phyloP scores from a whole-genome alignment of 2,329 filamentous ascomycete species.

The Triangularia setosa region DNA sequence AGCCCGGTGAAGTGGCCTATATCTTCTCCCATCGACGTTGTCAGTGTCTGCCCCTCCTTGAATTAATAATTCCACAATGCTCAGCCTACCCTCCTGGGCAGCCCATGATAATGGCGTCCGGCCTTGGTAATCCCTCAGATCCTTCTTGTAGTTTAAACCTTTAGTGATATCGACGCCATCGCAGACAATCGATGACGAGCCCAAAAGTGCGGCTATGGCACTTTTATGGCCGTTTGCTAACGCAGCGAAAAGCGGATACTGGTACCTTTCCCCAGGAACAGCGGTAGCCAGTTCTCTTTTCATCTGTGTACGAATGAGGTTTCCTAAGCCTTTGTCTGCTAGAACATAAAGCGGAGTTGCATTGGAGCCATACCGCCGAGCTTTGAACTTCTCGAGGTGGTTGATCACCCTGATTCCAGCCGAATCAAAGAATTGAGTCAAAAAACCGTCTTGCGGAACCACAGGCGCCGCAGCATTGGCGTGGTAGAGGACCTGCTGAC shows the following conservation, averaged over 20 bases:
- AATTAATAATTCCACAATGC: not conserved
- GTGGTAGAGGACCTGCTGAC: conserved; percentile 7
- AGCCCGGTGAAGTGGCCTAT: not conserved
- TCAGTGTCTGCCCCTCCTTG: not conserved
- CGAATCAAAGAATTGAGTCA: conserved; percentile 13
- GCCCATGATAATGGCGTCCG: conserved; percentile 7
- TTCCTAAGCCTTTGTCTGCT: conserved; percentile 12
- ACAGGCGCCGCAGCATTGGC: conserved; percentile 11
- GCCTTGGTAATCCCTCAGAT: conserved; percentile 1
- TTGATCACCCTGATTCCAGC: conserved; percentile 8
- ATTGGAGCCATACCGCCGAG: conserved; percentile 4
- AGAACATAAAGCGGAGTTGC: conserved; percentile 12
- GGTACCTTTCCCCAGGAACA: not conserved
- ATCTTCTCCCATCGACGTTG: not conserved
- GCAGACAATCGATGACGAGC: conserved; percentile 5
- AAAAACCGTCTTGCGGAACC: conserved; percentile 12
- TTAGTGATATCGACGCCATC: conserved; percentile 11
- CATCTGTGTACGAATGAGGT: conserved; percentile 14
- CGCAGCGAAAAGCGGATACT: conserved; percentile 8
- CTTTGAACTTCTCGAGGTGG: conserved; percentile 9
- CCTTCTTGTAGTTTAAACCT: conserved; percentile 4
- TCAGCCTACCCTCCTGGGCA: conserved; percentile 5
- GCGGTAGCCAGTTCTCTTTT: conserved; percentile 2
- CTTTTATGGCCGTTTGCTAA: conserved; percentile 8
- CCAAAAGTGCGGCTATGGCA: conserved; percentile 10